Evolutionary conservation across 306 rosid species (phyloP).

Genomic region (Adenanthera pavonina): DNA sequence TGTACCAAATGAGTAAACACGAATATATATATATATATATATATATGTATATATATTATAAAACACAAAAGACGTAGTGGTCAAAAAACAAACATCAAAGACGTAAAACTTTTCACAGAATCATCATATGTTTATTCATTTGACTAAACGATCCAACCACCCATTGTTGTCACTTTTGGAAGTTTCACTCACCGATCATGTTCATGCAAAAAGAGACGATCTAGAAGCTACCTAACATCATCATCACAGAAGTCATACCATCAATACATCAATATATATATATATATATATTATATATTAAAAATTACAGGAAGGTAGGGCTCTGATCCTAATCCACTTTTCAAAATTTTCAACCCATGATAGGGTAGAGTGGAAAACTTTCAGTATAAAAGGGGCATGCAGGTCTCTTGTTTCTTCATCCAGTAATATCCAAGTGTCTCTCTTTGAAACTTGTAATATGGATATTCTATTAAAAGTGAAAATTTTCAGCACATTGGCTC

Average conservation of each 20-base stretch:
- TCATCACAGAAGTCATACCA: conserved; percentile 45
- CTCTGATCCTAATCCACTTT: conserved; percentile 47
- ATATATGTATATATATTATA: neutral
- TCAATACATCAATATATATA: neutral
- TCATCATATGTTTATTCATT: conserved; percentile 31
- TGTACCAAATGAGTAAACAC: neutral
- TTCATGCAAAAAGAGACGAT: conserved; percentile 57
- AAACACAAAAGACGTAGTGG: neutral
- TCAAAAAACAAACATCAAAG: too few relatives aligned
- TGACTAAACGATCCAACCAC: conserved; percentile 47
- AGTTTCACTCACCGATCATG: conserved; percentile 49
- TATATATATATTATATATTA: too few relatives aligned
- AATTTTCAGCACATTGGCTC: conserved; percentile 24
- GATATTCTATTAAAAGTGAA: conserved; percentile 34
- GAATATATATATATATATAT: neutral
- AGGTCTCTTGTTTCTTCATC: conserved; percentile 40
- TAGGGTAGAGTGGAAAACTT: neutral
- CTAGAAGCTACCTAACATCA: conserved; percentile 53
- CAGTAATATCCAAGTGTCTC: neutral
- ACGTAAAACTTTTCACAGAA: neutral
- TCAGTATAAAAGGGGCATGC: conserved; percentile 56
- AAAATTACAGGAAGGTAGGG: conserved; percentile 35
- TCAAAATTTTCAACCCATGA: conserved; percentile 2
- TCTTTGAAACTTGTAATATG: conserved; percentile 45
- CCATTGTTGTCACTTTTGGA: conserved; percentile 49